phyloP scores from a whole-genome alignment of 495 filamentous ascomycete species.

The Penicillium cinerascens region DNA sequence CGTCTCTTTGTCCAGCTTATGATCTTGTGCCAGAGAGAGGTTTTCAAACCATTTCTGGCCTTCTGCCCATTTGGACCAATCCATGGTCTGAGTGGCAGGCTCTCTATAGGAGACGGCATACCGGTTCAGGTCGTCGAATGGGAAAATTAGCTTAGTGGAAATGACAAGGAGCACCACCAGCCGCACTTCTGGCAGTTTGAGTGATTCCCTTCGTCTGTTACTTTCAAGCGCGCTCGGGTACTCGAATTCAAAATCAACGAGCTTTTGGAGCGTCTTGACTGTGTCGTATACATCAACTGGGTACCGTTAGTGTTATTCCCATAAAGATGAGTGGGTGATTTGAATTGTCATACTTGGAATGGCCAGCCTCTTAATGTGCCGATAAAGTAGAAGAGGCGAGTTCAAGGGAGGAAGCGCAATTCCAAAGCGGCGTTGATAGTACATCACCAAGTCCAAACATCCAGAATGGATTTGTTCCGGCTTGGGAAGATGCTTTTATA shows the following conservation, averaged over 20 bases:
- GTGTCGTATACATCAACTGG: constrained; percentile 68
- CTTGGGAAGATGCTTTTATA: constrained; percentile 34
- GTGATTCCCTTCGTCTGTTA: constrained; percentile 23
- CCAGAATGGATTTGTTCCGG: constrained; percentile 60
- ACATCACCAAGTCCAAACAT: constrained; percentile 56
- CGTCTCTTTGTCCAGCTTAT: constrained; percentile 33
- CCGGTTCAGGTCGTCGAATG: constrained; percentile 62
- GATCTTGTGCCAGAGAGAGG: constrained; percentile 16
- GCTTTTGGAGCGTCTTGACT: constrained; percentile 53
- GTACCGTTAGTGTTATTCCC: constrained; percentile 9
- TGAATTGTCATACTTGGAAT: constrained; percentile 63
- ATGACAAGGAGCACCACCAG: constrained; percentile 71
- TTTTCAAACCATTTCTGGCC: constrained; percentile 46
- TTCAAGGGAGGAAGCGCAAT: constrained; percentile 73
- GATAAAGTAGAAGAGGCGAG: constrained; percentile 58
- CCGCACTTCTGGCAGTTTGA: constrained; percentile 66
- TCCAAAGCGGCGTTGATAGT: constrained; percentile 63
- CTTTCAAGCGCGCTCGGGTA: constrained; percentile 43
- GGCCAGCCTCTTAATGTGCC: constrained; percentile 68
- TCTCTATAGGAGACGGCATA: constrained; percentile 55
- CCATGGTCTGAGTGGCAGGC: constrained; percentile 56
- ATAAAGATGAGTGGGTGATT: neutral
- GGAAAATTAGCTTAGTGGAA: constrained; percentile 72
- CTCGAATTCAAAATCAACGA: constrained; percentile 55
- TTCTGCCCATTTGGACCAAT: constrained; percentile 70